A percentile compares a stretch with the other conserved stretches of the same genome.
phyloP scores from a whole-genome alignment of 441 rosid genomes.

The Populus hybrid region DNA sequence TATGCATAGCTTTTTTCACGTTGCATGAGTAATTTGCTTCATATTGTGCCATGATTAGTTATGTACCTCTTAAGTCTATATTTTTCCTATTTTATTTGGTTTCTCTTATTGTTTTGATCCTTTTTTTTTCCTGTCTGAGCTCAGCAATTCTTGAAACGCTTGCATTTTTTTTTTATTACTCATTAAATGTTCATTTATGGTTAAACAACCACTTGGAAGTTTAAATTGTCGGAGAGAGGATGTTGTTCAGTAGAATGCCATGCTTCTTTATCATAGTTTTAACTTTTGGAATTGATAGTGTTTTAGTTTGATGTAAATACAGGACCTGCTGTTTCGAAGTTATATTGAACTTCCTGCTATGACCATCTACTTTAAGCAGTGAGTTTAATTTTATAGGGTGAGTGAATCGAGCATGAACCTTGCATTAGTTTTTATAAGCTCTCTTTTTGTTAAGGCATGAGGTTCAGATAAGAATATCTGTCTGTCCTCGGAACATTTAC shows the following conservation, averaged over 20 bases:
- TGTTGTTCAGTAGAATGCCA: background rate
- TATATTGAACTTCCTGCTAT: background rate
- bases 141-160: background rate
- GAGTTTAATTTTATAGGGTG: background rate
- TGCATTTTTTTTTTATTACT: background rate
- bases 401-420: background rate
- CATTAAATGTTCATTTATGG: background rate
- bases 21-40: background rate
- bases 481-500: background rate
- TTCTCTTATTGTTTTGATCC: background rate
- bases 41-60: background rate
- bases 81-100: background rate
- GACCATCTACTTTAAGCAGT: background rate
- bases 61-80: background rate
- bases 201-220: background rate
- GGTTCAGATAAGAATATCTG: background rate
- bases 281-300: background rate
- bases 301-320: background rate
- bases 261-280: background rate
- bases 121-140: background rate
- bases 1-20: background rate
- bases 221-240: constrained; percentile 5
- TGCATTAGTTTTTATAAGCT: background rate
- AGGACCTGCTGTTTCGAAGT: background rate
- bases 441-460: background rate